Conservation (phyloP, 2,329 filamentous ascomycete species). For the Chaetomium strumarium region DNA sequence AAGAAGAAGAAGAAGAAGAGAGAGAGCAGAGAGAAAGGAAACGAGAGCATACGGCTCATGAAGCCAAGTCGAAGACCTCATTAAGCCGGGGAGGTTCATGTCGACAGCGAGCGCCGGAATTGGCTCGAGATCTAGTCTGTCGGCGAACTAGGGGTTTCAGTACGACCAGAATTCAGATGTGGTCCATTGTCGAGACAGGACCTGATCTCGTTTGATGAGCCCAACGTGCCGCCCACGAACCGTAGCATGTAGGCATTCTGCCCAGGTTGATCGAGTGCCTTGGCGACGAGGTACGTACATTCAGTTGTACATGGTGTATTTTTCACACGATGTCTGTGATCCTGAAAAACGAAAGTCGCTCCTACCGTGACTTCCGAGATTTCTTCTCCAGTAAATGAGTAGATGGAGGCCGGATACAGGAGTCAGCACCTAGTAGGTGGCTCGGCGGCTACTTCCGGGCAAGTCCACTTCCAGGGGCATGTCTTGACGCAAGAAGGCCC, state of each 20-base stretch:
- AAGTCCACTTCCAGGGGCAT: background rate
- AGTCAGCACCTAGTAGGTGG: background rate
- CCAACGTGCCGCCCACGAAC: no score
- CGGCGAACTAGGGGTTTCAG: no score
- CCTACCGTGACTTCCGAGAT: background rate
- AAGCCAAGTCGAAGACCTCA: background rate
- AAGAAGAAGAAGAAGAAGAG: no score
- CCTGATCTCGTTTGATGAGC: no score
- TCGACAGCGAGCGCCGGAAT: no score
- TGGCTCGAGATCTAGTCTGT: no score
- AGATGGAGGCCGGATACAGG: background rate
- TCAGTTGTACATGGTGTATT: background rate
- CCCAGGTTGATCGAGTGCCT: background rate
- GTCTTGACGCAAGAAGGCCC: conserved; percentile 16
- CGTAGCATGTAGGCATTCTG: no score
- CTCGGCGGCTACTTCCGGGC: background rate
- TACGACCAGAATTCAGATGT: no score
- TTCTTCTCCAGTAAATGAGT: background rate
- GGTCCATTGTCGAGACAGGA: no score
- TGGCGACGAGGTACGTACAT: background rate
- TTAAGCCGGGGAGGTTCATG: no score
- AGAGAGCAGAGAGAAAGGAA: background rate
- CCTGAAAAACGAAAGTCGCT: background rate
- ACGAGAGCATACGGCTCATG: background rate
- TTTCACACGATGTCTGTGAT: background rate